Base-by-base conservation (phyloP, 768 basidiomycete species). In the Hydnum rufescens region DNA sequence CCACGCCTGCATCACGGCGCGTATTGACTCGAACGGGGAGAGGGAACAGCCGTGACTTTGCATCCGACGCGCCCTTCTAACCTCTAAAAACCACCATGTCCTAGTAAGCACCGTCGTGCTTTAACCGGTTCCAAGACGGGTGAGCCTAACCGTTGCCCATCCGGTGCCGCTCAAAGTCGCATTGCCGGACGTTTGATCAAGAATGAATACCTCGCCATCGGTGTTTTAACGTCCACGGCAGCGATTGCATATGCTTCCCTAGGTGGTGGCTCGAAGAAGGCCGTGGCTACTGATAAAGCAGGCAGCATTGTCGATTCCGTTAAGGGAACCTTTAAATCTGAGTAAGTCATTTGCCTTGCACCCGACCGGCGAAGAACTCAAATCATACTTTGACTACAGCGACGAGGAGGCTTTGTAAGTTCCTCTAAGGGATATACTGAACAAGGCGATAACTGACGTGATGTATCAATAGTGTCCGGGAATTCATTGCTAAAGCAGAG, bases 391-490 rank as follows among this genome's bases (percentile, higher is more conserved):
- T 25, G 22, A 28, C 34, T 62, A 19, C 60, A 87, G 83, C 56
- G 83, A 88, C 64, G 86, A 89, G 64, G 85, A 84, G 62, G 71
- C 78, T 57, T 88, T 88, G 85, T 88, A 68, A 54, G 61, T 32
- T 52, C 54, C 34, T 8, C 4, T 50, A 32, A 49, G 55, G 58
- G 32, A 32, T 54, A 19, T 34, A 32, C 22, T 52, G 32, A 22
- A 54, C 32, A 52, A 59, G 58, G 58, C 61, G 65, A 60, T 64
- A 60, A 60, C 63, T 64, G 58, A 63, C 74, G 67, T 65, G 55
- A 64, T 59, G 23, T 34, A 62, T 74, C 58, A 61, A 6, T 48
- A 88, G 85, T 63, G 84, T 88, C 68, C 70, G 73, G 64, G 77
- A 78, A 49, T 88, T 83, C 63, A 74, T 87, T 55, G 76, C 74